Evolutionary conservation across 257 asterid species (phyloP), one percentile per base, ranked within the genome.

Genomic region (Galeopsis tetrahit): DNA sequence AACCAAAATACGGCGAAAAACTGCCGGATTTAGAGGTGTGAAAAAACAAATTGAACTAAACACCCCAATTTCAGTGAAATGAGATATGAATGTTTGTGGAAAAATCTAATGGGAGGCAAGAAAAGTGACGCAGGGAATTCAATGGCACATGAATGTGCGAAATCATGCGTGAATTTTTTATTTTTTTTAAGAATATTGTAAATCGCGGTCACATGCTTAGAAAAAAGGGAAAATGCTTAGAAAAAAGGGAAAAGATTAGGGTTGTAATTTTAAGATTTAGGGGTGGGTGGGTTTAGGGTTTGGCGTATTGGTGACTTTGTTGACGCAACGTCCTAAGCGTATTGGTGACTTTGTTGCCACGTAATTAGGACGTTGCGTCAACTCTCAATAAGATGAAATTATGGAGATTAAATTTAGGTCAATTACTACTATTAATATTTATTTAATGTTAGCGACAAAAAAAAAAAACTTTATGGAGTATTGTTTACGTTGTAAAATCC

Each of bases 181-280:
- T 31, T 32, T 10, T 38, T 40, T 63, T 73, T n/a, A 69, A 77
- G 84, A 77, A 69, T 69, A 65, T 63, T 2, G 67, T 13, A 28
- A 55, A 69, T 77, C 72, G 42, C 1, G 14, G 40, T 64, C 79
- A 64, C 79, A 58, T 80, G 79, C 71, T 52, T 62, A 46, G 39
- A 11, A 34, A 60, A 21, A n/a, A n/a, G n/a, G n/a, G n/a, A n/a
- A n/a, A n/a, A 58, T 80, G 79, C 71, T 52, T 62, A 46, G 39
- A 11, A 34, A 60, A 21, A n/a, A n/a, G n/a, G n/a, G n/a, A n/a
- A 21, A 21, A 21, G 1, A 21, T 21, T 21, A 21, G 28, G 28
- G 28, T 21, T 21, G 28, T 21, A 21, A 21, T 21, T 21, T 21
- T 21, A 21, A 21, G 28, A 21, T 21, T 21, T 21, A 21, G 28